Evolutionary conservation across 192 early-diverging fungal genomes (phyloP).

Genomic region (Martensiomyces pterosporus): DNA sequence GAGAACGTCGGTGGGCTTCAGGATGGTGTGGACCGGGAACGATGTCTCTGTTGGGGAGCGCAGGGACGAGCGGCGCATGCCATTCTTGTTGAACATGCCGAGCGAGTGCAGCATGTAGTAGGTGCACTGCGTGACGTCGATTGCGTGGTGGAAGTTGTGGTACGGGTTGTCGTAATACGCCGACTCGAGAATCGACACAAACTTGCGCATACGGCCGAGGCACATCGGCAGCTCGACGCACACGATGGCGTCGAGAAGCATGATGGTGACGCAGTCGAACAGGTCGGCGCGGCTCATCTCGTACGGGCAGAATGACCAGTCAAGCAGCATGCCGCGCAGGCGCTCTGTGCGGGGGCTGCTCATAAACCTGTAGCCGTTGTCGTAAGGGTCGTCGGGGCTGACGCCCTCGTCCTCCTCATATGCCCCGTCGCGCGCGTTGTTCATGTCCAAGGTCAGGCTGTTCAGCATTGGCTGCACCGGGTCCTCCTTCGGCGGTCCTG

Average conservation of each 20-base stretch:
- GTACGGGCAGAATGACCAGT: constrained; percentile 72
- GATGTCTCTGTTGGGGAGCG: constrained; percentile 37
- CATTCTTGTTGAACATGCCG: constrained; percentile 49
- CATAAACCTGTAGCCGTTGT: constrained; percentile 32
- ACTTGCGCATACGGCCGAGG: constrained; percentile 49
- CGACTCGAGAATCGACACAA: constrained; percentile 44
- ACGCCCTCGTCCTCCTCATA: constrained; percentile 2
- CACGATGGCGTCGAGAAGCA: constrained; percentile 64
- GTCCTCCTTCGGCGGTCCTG: not conserved
- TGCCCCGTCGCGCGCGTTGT: not conserved
- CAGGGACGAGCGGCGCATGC: constrained; percentile 37
- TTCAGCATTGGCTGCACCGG: not conserved
- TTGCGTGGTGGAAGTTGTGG: constrained; percentile 93
- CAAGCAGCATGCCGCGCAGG: constrained; percentile 56
- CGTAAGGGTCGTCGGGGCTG: constrained; percentile 11
- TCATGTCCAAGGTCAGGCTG: not conserved
- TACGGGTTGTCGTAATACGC: constrained; percentile 74
- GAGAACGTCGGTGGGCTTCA: constrained; percentile 59
- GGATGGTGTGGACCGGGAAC: constrained; percentile 44
- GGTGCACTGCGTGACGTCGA: constrained; percentile 90
- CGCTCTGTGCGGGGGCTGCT: constrained; percentile 27
- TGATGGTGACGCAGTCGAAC: constrained; percentile 62
- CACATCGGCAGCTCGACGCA: constrained; percentile 57
- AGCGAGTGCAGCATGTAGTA: constrained; percentile 73
- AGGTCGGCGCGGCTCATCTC: constrained; percentile 59